Conservation (phyloP, 2,329 filamentous ascomycete species). For the Pseudocercospora cruenta region DNA sequence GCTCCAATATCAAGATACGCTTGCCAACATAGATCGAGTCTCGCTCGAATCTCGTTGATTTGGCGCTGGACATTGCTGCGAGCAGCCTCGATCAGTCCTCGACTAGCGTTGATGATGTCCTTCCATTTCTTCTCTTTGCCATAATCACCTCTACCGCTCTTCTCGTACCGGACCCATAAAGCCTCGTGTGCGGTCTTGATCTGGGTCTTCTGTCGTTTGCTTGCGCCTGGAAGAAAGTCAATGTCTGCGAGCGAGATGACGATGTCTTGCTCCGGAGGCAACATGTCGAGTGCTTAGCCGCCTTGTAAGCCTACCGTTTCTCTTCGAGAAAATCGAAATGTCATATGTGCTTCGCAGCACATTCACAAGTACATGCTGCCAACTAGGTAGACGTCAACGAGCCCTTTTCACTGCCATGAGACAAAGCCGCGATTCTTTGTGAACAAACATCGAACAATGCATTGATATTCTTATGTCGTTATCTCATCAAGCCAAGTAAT, state of each 20-base stretch:
- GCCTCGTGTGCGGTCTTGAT: background rate
- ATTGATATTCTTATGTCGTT: background rate
- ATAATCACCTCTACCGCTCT: background rate
- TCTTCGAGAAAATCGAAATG: background rate
- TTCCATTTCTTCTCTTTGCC: background rate
- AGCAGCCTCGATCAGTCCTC: background rate
- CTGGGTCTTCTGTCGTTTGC: background rate
- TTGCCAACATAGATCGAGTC: background rate
- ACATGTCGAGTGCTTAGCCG: background rate
- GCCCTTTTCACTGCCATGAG: background rate
- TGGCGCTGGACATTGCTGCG: background rate
- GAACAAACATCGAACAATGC: background rate
- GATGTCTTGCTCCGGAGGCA: background rate
- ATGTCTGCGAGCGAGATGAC: background rate
- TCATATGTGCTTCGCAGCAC: background rate
- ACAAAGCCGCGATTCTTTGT: background rate
- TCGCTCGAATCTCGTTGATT: background rate
- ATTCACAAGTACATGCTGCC: background rate
- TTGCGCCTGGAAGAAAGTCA: slow-evolving; percentile 6
- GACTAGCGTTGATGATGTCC: background rate
- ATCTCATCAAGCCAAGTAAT: background rate
- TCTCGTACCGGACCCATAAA: background rate
- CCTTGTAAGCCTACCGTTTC: background rate
- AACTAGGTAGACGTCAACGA: background rate
- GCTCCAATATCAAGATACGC: background rate